These are phyloP conservation scores for Wickerhamia fluorescens DNA, from an alignment of 805 yeast species.

Conservation along the genomic window DNA sequence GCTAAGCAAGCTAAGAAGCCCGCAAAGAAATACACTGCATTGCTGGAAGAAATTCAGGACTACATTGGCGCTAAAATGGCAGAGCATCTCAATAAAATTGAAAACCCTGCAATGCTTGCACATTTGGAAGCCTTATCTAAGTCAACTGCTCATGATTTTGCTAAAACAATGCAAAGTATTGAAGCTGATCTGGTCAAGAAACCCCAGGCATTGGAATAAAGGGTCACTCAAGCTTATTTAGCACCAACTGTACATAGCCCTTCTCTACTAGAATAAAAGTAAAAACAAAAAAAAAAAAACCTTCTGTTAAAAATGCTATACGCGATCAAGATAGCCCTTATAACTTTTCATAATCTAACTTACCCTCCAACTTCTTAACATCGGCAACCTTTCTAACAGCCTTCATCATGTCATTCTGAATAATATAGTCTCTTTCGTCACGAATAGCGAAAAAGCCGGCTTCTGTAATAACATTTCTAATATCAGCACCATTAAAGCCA, in stretches of 20 bases:
- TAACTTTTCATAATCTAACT: slow-evolving; percentile 89
- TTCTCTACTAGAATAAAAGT: too few relatives aligned
- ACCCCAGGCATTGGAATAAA: too few relatives aligned
- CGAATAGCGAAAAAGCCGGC: slow-evolving; percentile 98
- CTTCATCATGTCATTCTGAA: slow-evolving; percentile 92
- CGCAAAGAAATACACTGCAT: slow-evolving; percentile 26
- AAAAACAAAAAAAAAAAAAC: slow-evolving; percentile 2
- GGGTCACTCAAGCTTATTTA: too few relatives aligned
- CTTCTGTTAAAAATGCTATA: too few relatives aligned
- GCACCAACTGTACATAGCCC: too few relatives aligned
- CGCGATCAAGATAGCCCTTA: too few relatives aligned
- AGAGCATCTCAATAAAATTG: slow-evolving; percentile 27
- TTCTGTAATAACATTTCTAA: slow-evolving; percentile 94
- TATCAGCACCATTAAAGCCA: slow-evolving; percentile 98
- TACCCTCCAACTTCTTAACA: slow-evolving; percentile 94
- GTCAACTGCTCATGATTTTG: slow-evolving; percentile 22
- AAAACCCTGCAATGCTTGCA: slow-evolving; percentile 26
- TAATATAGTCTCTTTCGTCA: slow-evolving; percentile 91
- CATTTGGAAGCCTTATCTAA: slow-evolving; percentile 35
- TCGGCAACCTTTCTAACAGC: slow-evolving; percentile 98
- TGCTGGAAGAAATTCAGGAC: slow-evolving; percentile 49
- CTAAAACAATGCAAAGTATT: slow-evolving; percentile 18
- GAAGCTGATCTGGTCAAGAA: too few relatives aligned
- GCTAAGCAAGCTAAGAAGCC: slow-evolving; percentile 37
- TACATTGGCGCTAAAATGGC: slow-evolving; percentile 47